Evolutionary conservation across 73 alveolate genomes (phyloP), one percentile per base, ranked within the genome.

Genomic region (Blepharisma stoltei): DNA sequence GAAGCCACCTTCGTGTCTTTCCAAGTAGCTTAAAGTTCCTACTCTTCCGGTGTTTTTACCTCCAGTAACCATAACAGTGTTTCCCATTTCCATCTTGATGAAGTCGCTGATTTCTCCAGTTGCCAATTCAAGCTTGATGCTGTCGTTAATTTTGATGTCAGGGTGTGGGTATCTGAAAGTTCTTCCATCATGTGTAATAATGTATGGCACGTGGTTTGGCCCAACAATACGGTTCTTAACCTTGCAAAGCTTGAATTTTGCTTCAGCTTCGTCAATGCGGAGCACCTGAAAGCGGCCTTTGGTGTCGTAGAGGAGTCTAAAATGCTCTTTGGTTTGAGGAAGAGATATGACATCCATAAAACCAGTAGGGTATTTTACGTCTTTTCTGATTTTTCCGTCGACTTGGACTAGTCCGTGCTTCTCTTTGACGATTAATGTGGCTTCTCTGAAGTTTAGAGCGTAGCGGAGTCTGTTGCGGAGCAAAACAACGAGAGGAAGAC

Each of bases 111-210:
- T 89, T 84, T 96, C 86, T 75, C 90, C 87, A 86, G 73, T 92
- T 83, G 81, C 89, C 84, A 89, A 25, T 65, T 87, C 91, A 54
- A 94, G 54, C 86, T 95, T 95, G 78, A 92, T 81, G 81, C 98
- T 80, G 87, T 91, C 98, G 78, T 88, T 75, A 55, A 67, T 83
- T 88, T 92, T 90, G 92, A 95, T 92, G 76, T 95, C 98, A 27
- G 99, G 99, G 88, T 92, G 93, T 8, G 98, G 99, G 92, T 71
- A 95, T 82, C 99, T 93, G 88, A 95, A 54, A 80, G 99, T 96
- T 91, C 99, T 95, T 25, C 99, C 98, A 80, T 95, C 99, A 83
- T 90, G 96, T 78, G 99, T 95, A 70, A 91, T 95, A 60, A 93
- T 89, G 92, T 93, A 97, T 43, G 99, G 99, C 47, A 97, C 87